Conservation (phyloP, 768 basidiomycete species). For the Saitozyma sp. region DNA sequence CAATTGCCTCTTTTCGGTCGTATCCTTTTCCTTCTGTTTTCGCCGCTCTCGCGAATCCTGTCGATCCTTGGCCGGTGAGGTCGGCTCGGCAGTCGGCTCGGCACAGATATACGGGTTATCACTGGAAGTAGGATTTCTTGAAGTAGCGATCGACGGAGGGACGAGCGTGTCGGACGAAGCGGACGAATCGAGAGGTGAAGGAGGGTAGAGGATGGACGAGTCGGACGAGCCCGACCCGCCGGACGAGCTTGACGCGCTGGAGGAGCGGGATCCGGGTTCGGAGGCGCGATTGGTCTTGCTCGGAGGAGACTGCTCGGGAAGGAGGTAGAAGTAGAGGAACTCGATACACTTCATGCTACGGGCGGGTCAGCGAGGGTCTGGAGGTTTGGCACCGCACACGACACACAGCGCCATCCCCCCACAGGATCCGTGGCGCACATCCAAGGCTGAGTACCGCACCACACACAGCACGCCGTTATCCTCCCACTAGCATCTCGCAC, state of each 20-base stretch:
- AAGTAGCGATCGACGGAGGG: background rate
- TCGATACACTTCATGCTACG: conserved; percentile 92
- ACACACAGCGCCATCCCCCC: no score
- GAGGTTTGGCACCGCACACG: background rate
- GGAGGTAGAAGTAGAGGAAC: conserved; percentile 89
- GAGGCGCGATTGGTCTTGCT: background rate
- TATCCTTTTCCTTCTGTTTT: no score
- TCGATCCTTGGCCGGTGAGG: background rate
- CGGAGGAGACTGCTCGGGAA: conserved; percentile 63
- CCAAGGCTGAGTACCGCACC: no score
- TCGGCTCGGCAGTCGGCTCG: background rate
- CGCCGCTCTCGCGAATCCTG: no score
- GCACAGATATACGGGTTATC: conserved; percentile 5
- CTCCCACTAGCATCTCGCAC: background rate
- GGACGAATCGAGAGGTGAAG: conserved; percentile 23
- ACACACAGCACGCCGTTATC: no score
- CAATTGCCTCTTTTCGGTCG: no score
- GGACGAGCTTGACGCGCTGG: conserved; percentile 24
- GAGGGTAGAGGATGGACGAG: conserved; percentile 42
- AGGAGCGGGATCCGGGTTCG: conserved; percentile 6
- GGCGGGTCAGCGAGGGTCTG: background rate
- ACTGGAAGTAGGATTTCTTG: no score
- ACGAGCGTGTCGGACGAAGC: conserved; percentile 13
- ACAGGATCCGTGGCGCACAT: no score
- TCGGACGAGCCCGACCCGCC: conserved; percentile 1